Conservation (phyloP, 2,329 filamentous ascomycete genomes). For the Domatiomyces globalis region DNA sequence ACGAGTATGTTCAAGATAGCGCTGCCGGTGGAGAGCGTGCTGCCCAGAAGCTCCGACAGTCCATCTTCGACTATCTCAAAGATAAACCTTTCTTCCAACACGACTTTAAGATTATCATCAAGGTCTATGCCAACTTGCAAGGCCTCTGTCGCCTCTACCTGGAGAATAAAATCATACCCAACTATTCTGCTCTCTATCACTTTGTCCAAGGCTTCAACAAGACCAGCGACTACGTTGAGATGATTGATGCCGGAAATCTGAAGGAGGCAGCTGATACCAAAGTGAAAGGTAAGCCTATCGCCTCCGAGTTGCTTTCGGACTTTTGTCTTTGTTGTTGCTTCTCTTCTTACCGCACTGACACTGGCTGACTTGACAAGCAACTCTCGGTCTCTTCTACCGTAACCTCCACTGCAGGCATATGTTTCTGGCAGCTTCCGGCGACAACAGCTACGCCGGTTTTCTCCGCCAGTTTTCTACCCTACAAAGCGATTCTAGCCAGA, state of each 20-base stretch:
- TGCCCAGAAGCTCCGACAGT: constrained; percentile 6
- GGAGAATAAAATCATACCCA: constrained; percentile 18
- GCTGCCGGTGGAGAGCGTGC: constrained; percentile 7
- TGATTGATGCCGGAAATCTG: constrained; percentile 30
- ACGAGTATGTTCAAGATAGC: constrained; percentile 6
- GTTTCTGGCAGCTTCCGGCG: constrained; percentile 28
- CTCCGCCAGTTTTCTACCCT: constrained; percentile 19
- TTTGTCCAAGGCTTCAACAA: constrained; percentile 33
- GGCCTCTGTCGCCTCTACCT: constrained; percentile 26
- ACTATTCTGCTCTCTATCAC: constrained; percentile 18
- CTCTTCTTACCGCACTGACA: not conserved
- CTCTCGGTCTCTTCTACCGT: constrained; percentile 14
- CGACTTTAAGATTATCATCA: constrained; percentile 22
- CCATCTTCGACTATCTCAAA: constrained; percentile 7
- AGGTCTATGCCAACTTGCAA: constrained; percentile 27
- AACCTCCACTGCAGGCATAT: constrained; percentile 28
- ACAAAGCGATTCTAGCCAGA: constrained; percentile 19
- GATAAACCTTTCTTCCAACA: constrained; percentile 10
- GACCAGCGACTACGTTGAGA: constrained; percentile 25
- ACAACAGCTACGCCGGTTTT: constrained; percentile 30
- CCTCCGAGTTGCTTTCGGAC: not conserved
- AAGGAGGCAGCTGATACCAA: constrained; percentile 33
- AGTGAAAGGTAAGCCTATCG: constrained; percentile 23
- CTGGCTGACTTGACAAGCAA: constrained; percentile 4
- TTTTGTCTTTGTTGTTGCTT: too few relatives aligned